Base-by-base conservation (phyloP, 1,139 yeast species). In the Pneumocystis oryctolagi region DNA sequence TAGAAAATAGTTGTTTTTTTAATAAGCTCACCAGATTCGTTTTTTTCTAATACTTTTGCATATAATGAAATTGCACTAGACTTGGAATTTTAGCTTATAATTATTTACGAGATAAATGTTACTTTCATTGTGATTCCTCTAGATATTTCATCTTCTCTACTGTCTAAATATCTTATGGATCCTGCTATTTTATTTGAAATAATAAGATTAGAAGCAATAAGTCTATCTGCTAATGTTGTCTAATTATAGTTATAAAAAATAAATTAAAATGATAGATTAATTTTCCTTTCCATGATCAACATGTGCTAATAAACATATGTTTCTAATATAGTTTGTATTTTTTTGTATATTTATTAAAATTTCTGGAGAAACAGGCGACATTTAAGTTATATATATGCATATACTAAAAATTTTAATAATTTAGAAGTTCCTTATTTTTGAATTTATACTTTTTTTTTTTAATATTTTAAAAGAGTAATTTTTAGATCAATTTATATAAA, bases 101-200 rank as follows among this genome's bases (percentile, higher is more conserved):
- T 87, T 89, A 25, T 42, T 32, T 90, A 76, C 0, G 97, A 89
- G 47, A 90, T 89, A 0, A 97, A 97, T 56, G 95, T 85, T 0
- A 95, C 84, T 65, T 68, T 66, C 98, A 92, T 92, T 0, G 99
- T 94, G 67, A 94, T 94, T 25, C 99, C 99, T 73, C 98, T 80
- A 60, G 84, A 77, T 64, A 62, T 62, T 73, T 94, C 99, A 74
- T 94, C 99, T 57, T 89, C 95, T 70, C 99, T 78, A 0, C 97
- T 86, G 71, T 94, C 99, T 63, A 94, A 78, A 72, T 86, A 94
- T 66, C 98, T 78, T 64, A 94, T 89, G 71, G 89, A 89, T 37
- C 98, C 99, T 2, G 97, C 98, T 82, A 90, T 80, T 70, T 92
- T 80, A 68, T 87, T 96, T 0, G 98, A 90, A 64, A 94, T 89